phyloP scores from a whole-genome alignment of 345 rosid species.

The Conringia planisiliqua region DNA sequence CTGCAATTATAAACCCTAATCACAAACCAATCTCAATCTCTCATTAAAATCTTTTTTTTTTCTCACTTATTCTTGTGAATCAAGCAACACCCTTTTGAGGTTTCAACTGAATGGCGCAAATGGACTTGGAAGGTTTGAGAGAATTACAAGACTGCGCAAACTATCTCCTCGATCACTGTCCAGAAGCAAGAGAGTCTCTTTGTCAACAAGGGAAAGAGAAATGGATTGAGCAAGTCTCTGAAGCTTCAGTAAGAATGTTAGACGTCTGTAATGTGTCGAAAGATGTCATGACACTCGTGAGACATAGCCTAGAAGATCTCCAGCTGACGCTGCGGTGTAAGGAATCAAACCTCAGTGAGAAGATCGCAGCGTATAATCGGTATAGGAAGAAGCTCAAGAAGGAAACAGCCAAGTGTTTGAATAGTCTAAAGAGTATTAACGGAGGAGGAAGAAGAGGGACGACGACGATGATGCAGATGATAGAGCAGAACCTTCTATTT shows the following conservation, averaged over 20 bases:
- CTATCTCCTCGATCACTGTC: slow-evolving; percentile 59
- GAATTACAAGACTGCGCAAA: slow-evolving; percentile 68
- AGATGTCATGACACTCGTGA: slow-evolving; percentile 57
- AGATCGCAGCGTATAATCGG: slow-evolving; percentile 45
- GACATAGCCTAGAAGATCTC: slow-evolving; percentile 48
- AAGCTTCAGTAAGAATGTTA: slow-evolving; percentile 62
- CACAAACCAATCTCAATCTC: background rate
- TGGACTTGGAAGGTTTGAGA: slow-evolving; percentile 58
- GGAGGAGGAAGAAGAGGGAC: slow-evolving; percentile 15
- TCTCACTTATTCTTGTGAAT: background rate
- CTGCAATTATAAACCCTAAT: background rate
- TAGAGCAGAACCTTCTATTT: slow-evolving; percentile 36
- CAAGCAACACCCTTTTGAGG: slow-evolving; percentile 1
- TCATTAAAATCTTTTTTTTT: background rate
- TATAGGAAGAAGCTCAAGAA: slow-evolving; percentile 59
- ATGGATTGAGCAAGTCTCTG: slow-evolving; percentile 56
- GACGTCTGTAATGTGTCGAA: slow-evolving; percentile 56
- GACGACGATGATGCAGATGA: background rate
- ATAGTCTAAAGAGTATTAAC: slow-evolving; percentile 43
- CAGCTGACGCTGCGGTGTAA: slow-evolving; percentile 46
- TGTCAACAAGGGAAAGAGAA: slow-evolving; percentile 41
- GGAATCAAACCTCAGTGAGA: slow-evolving; percentile 36
- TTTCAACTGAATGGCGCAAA: slow-evolving; percentile 37
- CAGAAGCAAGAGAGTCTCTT: slow-evolving; percentile 43
- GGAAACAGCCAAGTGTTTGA: slow-evolving; percentile 56